Base-by-base conservation (phyloP, 306 rosid genomes). In the Sesbania bispinosa region DNA sequence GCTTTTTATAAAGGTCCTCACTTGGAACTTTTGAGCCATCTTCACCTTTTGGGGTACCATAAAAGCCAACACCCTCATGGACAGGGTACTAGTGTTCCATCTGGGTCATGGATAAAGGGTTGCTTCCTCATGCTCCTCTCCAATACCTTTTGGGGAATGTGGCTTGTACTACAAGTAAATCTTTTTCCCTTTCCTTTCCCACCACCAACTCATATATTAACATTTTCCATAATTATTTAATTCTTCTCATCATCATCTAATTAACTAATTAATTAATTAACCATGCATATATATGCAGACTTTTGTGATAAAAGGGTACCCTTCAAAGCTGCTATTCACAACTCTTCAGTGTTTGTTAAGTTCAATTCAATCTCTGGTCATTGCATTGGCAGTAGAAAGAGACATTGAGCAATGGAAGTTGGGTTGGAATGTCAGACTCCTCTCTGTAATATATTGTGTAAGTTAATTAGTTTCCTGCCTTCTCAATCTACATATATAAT, bases 1-100 rank as follows among this genome's bases (percentile, higher is more conserved):
- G 96, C 96, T 29, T 86, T 93, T 24, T 88, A 73, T 70, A 86
- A 84, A 80, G 98, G 98, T 5, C 98, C 95, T 27, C 88, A 75
- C 38, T 72, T 85, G 0, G 77, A 69, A 13, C 39, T 85, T 10
- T 62, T 78, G 27, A 29, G 58, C 32, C 71, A 79, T 54, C 84
- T 72, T 67, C 80, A 76, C 30, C 52, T 75, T 63, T 47, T 84
- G 3, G 81, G 80, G 18, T 20, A 69, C 77, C 85, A 75, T 46
- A 47, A 58, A 41, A 77, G 6, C 41, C 69, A 66, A 32, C 66
- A 46, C 0, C 43, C 45, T 19, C 54, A 59, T 4, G 30, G 27
- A 45, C 85, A 20, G n/a, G n/a, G n/a, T n/a, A n/a, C n/a, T n/a
- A n/a, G n/a, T 10, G 41, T 11, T 79, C 21, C 74, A 29, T 73